Base-by-base conservation (phyloP, 306 rosid species). In the Coriaria nepalensis region DNA sequence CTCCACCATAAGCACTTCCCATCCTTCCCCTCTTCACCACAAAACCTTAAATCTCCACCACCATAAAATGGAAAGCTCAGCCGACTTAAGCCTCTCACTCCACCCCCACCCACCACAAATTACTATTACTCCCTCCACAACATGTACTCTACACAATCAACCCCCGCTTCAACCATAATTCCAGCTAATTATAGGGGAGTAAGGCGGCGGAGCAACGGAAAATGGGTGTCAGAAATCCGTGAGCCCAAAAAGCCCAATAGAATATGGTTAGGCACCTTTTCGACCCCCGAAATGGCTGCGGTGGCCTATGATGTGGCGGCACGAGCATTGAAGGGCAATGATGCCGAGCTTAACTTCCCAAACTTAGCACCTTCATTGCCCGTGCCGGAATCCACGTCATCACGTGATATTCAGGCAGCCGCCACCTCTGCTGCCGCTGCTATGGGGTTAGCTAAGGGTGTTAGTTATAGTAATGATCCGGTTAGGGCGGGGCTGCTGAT, bases 241-340 rank as follows among this genome's bases (percentile, higher is more conserved):
- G 78, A 72, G 68, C 82, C 76, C 0, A 64, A 59, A 32, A 67
- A 67, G 57, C 70, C 74, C 4, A 64, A 61, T 40, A 75, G 66
- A 51, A 88, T 88, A 32, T 88, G 97, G 97, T 67, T 84, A 53
- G 97, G 97, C 34, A 88, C 95, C 49, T 88, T 78, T 45, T 53
- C 78, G 8, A 81, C 90, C 0, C 97, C 97, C 0, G 97, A 90
- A 61, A 90, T 90, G 95, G 94, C 95, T 0, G 97, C 97, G 29
- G 67, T 77, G 7, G 97, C 95, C 9, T 90, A 79, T 62, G 97
- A 90, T 43, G 97, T 90, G 14, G 97, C 95, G 0, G 92, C 93
- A 0, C 79, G 84, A 36, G 87, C 94, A 34, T 87, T 85, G 6
- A 90, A 84, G 59, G 98, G 95, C 9, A 69, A 59, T 33, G 52